Percentiles rank a stretch among this genome's conserved stretches.
Conservation (phyloP, 768 basidiomycete species). For the Paxillus rubicundulus region DNA sequence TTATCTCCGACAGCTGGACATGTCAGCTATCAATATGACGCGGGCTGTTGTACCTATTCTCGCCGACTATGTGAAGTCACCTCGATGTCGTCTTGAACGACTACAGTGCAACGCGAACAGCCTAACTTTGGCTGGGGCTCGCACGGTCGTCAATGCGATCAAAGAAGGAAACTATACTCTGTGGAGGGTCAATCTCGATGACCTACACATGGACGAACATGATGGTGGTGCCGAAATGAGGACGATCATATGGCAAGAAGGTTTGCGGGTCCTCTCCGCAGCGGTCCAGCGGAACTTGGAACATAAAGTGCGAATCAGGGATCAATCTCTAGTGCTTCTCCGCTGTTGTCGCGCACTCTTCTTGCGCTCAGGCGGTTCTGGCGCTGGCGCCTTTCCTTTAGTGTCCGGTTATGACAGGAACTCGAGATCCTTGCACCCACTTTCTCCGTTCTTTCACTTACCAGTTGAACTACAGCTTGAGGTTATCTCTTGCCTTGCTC, state of each 20-base stretch:
- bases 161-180: constrained; percentile 46
- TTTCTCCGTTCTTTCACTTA: constrained; percentile 38
- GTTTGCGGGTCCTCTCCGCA: constrained; percentile 30
- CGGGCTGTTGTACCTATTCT: constrained; percentile 40
- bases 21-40: constrained; percentile 53
- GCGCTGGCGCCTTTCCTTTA: background rate
- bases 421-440: constrained; percentile 4
- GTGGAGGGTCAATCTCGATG: constrained; percentile 48
- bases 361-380: constrained; percentile 35
- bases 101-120: constrained; percentile 57
- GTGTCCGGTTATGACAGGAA: constrained; percentile 4
- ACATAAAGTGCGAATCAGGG: constrained; percentile 38
- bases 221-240: constrained; percentile 30
- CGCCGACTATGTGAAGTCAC: constrained; percentile 48
- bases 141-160: constrained; percentile 45
- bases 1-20: constrained; percentile 50
- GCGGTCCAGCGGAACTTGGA: constrained; percentile 44
- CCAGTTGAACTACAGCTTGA: constrained; percentile 58
- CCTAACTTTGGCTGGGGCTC: constrained; percentile 45
- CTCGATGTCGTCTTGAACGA: constrained; percentile 46
- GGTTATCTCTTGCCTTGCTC: constrained; percentile 57
- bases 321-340: constrained; percentile 50
- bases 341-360: constrained; percentile 49
- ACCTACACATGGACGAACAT: constrained; percentile 33
- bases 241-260: constrained; percentile 30